A percentile compares a stretch with the other conserved stretches of the same genome.
Conservation (phyloP, 2,329 filamentous ascomycete genomes). For the Aspergillus flavus region DNA sequence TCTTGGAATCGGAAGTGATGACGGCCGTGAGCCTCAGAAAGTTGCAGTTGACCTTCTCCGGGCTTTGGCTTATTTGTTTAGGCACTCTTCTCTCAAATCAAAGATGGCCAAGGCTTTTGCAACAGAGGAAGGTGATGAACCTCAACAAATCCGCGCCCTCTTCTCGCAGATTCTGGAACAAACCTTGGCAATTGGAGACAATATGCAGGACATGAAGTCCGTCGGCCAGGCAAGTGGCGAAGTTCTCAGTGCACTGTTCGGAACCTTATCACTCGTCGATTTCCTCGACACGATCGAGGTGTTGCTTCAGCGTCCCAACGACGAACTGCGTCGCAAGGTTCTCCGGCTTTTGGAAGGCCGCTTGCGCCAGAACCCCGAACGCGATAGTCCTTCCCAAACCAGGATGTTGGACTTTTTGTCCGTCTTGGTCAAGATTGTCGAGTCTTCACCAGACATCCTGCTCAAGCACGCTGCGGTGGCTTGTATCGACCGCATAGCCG, state of each 20-base stretch:
- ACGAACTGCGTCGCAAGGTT: constrained; percentile 76
- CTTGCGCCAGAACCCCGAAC: constrained; percentile 71
- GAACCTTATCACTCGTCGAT: constrained; percentile 81
- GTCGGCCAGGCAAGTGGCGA: constrained; percentile 58
- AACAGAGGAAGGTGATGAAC: constrained; percentile 54
- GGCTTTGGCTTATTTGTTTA: constrained; percentile 42
- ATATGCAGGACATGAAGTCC: constrained; percentile 38
- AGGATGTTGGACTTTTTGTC: constrained; percentile 78
- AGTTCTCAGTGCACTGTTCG: constrained; percentile 76
- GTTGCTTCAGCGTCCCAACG: constrained; percentile 73
- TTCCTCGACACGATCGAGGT: constrained; percentile 87
- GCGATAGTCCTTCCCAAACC: constrained; percentile 67
- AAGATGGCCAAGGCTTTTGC: constrained; percentile 43
- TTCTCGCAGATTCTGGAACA: constrained; percentile 71
- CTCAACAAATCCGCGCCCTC: constrained; percentile 67
- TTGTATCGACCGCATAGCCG: constrained; percentile 89
- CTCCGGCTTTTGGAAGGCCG: constrained; percentile 79
- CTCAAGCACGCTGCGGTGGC: constrained; percentile 84
- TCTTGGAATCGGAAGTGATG: constrained; percentile 60
- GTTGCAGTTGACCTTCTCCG: constrained; percentile 47
- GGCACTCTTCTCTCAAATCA: constrained; percentile 44
- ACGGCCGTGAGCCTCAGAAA: constrained; percentile 51
- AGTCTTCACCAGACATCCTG: constrained; percentile 69
- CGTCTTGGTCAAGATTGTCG: constrained; percentile 74
- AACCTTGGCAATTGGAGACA: constrained; percentile 66